Percentiles rank a stretch among this genome's conserved stretches.
phyloP scores from a whole-genome alignment of 805 yeast species.

The Kuraishia molischiana region DNA sequence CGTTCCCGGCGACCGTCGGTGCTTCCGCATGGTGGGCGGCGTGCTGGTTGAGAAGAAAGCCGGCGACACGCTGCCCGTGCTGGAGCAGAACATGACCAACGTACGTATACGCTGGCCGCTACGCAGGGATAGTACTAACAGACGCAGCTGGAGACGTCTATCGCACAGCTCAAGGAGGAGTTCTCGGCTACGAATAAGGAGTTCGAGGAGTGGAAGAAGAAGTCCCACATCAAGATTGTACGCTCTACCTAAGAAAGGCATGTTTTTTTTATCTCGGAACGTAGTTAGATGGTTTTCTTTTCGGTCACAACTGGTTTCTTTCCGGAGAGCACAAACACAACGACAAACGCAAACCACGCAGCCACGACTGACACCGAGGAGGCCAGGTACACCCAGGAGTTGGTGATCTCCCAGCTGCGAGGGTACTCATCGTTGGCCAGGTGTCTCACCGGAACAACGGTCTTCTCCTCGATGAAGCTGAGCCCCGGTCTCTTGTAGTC shows the following conservation, averaged over 20 bases:
- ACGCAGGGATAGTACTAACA: no score
- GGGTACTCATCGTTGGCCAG: slow-evolving; percentile 92
- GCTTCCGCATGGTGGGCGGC: slow-evolving; percentile 92
- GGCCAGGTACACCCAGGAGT: slow-evolving; percentile 84
- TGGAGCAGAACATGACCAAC: slow-evolving; percentile 47
- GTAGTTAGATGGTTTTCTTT: slow-evolving; percentile 8
- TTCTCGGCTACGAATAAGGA: slow-evolving; percentile 27
- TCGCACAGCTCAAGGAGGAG: slow-evolving; percentile 28
- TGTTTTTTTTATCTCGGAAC: not conserved
- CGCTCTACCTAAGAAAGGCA: slow-evolving; percentile 9
- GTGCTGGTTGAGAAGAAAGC: slow-evolving; percentile 79
- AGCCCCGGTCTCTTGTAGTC: slow-evolving; percentile 75
- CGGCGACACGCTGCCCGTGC: slow-evolving; percentile 58
- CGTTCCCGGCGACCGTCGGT: slow-evolving; percentile 53
- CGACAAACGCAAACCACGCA: slow-evolving; percentile 74
- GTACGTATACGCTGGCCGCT: no score
- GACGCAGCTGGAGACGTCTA: not conserved
- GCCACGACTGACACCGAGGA: slow-evolving; percentile 58
- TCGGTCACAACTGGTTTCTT: slow-evolving; percentile 9
- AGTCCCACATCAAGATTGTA: slow-evolving; percentile 40
- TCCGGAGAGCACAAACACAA: slow-evolving; percentile 40
- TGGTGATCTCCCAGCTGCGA: slow-evolving; percentile 87
- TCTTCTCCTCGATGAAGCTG: slow-evolving; percentile 53
- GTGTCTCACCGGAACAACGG: slow-evolving; percentile 80
- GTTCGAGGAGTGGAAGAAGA: slow-evolving; percentile 38